Conservation (phyloP, 1,284 basidiomycete species). For the Exsudoporus floridanus region DNA sequence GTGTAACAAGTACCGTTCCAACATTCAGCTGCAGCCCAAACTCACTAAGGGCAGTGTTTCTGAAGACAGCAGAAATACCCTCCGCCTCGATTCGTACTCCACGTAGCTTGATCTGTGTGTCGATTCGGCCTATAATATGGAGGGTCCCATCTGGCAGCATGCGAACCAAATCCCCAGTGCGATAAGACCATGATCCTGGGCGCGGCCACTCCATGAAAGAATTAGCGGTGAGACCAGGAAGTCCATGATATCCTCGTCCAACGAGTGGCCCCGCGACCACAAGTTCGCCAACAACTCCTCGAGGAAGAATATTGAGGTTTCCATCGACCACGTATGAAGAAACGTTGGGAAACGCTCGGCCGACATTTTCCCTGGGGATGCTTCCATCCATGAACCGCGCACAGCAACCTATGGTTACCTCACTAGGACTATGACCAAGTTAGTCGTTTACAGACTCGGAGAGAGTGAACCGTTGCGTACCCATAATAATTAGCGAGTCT, state of each 20-base stretch:
- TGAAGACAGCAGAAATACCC: conserved; percentile 50
- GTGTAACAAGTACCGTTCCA: conserved; percentile 46
- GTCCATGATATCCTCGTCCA: conserved; percentile 50
- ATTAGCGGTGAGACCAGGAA: conserved; percentile 46
- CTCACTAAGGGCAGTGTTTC: conserved; percentile 34
- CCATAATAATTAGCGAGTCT: conserved; percentile 53
- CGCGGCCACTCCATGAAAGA: conserved; percentile 49
- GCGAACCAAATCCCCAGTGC: conserved; percentile 52
- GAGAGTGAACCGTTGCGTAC: conserved; percentile 27
- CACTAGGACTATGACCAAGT: conserved; percentile 37
- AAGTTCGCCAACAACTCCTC: conserved; percentile 51
- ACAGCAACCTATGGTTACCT: conserved; percentile 54
- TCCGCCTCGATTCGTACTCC: conserved; percentile 57
- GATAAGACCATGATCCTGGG: conserved; percentile 45
- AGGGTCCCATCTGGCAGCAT: conserved; percentile 56
- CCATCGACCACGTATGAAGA: conserved; percentile 42
- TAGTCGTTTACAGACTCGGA: not conserved
- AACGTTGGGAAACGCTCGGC: conserved; percentile 39
- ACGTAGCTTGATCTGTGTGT: conserved; percentile 55
- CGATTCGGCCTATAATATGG: conserved; percentile 55
- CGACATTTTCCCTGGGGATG: conserved; percentile 48
- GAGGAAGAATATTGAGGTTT: conserved; percentile 42
- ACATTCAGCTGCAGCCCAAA: conserved; percentile 40
- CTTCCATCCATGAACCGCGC: conserved; percentile 44
- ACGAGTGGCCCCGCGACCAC: conserved; percentile 53